Conservation (phyloP, 78 protist species). For the Dictyostelium intermedium region DNA sequence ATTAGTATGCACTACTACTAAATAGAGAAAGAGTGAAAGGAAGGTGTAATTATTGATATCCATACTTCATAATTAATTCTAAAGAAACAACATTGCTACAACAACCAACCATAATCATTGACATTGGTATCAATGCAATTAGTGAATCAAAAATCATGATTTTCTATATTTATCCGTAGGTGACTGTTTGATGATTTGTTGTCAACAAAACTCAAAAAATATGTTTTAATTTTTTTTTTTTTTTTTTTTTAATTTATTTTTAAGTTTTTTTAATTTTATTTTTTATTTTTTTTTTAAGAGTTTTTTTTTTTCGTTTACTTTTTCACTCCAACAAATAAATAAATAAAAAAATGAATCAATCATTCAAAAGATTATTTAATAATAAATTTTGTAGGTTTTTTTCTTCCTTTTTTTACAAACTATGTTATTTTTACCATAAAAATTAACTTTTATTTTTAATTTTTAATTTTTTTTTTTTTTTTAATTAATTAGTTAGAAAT, state of each 20-base stretch:
- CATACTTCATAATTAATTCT: slow-evolving; percentile 60
- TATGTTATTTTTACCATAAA: neutral
- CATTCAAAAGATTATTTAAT: neutral
- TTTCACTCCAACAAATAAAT: neutral
- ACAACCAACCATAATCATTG: slow-evolving; percentile 74
- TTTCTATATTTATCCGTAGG: neutral
- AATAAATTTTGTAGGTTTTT: neutral
- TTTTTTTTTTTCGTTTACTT: neutral
- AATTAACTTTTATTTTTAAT: neutral
- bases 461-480: neutral
- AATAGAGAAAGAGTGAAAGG: neutral
- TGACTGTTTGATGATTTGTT: neutral
- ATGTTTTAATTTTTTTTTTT: neutral
- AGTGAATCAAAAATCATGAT: slow-evolving; percentile 17
- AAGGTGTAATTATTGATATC: neutral
- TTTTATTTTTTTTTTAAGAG: neutral
- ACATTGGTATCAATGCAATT: slow-evolving; percentile 49
- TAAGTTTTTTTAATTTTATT: neutral
- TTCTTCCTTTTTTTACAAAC: neutral
- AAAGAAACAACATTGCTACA: slow-evolving; percentile 62
- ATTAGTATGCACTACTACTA: too few relatives aligned
- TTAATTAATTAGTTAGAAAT: neutral
- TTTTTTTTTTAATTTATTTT: too few relatives aligned
- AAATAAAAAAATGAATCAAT: neutral
- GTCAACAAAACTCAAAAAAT: too few relatives aligned